A percentile compares a stretch with the other conserved stretches of the same genome.
Conservation (phyloP, 306 rosid species). For the Medicago truncatula region MtrunA17r5.0-ANR NC_053043.1:17747001-17747500, state of each 20-base stretch:
- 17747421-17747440: slow-evolving; percentile 21
- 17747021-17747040: too few species aligned
- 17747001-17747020: not conserved
- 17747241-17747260: slow-evolving; percentile 21
- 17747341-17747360: not conserved
- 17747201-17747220: not conserved
- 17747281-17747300: slow-evolving; percentile 12
- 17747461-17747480: slow-evolving; percentile 6
- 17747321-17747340: slow-evolving; percentile 20
- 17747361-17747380: slow-evolving; percentile 1
- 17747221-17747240: not conserved
- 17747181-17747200: not conserved
- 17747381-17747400: not conserved
- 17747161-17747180: not conserved
- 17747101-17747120: too few species aligned
- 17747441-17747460: slow-evolving; percentile 21
- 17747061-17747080: not conserved
- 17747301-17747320: not conserved
- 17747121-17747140: not conserved
- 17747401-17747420: slow-evolving; percentile 18
- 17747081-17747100: too few species aligned
- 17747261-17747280: not conserved
- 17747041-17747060: not conserved
- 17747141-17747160: too few species aligned
- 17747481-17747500: not conserved